Evolutionary conservation across 305 asterid genomes (phyloP).

Genomic region (Withania somnifera): DNA sequence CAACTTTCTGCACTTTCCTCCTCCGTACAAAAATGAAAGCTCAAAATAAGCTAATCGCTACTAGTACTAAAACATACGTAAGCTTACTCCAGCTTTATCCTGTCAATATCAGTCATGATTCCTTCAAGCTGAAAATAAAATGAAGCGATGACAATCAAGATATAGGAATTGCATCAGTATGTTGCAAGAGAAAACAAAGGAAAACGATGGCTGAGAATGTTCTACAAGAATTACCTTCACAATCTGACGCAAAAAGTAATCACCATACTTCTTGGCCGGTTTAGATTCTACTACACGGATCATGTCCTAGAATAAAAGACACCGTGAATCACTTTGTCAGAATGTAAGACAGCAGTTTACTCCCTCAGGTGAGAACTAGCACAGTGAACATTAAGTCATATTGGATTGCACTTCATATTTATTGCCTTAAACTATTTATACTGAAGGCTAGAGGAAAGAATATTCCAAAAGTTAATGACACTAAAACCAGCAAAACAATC

Average conservation of each 20-base stretch:
- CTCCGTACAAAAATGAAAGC: neutral
- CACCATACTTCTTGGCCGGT: conserved; percentile 62
- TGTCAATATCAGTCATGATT: conserved; percentile 48
- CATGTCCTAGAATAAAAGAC: conserved; percentile 41
- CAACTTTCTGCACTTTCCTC: neutral
- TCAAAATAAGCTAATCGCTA: neutral
- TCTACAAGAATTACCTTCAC: conserved; percentile 29
- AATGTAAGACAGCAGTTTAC: neutral
- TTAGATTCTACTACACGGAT: conserved; percentile 56
- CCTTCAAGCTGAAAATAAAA: conserved; percentile 53
- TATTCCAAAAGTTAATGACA: neutral
- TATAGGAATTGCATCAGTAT: too few relatives aligned
- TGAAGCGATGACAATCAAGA: too few relatives aligned
- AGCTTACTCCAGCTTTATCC: conserved; percentile 48
- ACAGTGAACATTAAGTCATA: neutral
- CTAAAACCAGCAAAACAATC: neutral
- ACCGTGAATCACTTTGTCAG: neutral
- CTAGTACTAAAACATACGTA: neutral
- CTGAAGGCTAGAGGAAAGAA: neutral
- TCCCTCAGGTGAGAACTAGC: neutral
- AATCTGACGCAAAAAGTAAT: conserved; percentile 69
- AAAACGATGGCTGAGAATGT: neutral
- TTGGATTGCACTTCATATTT: neutral
- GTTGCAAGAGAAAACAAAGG: neutral
- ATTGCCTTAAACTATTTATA: too few relatives aligned